phyloP scores from a whole-genome alignment of 2,329 filamentous ascomycete genomes.

The Scleromitrula shiraiana region DNA sequence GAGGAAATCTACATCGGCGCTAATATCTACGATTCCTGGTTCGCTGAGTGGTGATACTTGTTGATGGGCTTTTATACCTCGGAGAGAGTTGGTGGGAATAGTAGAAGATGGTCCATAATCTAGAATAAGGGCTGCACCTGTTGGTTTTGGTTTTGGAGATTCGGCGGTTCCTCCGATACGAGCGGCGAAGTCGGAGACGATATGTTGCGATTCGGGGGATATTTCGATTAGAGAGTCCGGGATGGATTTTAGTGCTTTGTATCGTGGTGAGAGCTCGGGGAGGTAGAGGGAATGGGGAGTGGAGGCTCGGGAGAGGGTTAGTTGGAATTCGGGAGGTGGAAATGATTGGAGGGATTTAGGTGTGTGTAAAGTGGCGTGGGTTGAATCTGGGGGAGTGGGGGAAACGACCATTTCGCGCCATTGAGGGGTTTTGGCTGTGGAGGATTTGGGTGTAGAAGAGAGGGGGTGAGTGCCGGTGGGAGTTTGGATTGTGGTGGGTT shows the following conservation, averaged over 20 bases:
- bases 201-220: constrained; percentile 77
- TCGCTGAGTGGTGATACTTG: constrained; percentile 70
- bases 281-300: constrained; percentile 82
- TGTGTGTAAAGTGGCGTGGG: constrained; percentile 46
- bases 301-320: constrained; percentile 64
- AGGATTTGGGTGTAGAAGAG: constrained; percentile 23
- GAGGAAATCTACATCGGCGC: constrained; percentile 87
- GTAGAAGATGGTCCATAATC: constrained; percentile 81
- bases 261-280: constrained; percentile 72
- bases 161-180: constrained; percentile 66
- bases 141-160: constrained; percentile 51
- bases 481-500: constrained; percentile 32
- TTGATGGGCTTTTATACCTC: constrained; percentile 74
- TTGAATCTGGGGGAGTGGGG: constrained; percentile 49
- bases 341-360: constrained; percentile 42
- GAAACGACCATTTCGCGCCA: constrained; percentile 81
- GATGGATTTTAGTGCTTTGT: constrained; percentile 61
- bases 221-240: constrained; percentile 75
- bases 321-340: constrained; percentile 72
- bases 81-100: constrained; percentile 81
- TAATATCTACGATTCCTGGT: constrained; percentile 80
- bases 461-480: constrained; percentile 35
- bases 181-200: constrained; percentile 70
- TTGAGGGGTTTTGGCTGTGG: constrained; percentile 40
- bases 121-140: constrained; percentile 86